Percentiles rank a stretch among this genome's conserved stretches.
Evolutionary conservation across 2,329 filamentous ascomycete species (phyloP).

Genomic region (Zymoseptoria tritici): DNA sequence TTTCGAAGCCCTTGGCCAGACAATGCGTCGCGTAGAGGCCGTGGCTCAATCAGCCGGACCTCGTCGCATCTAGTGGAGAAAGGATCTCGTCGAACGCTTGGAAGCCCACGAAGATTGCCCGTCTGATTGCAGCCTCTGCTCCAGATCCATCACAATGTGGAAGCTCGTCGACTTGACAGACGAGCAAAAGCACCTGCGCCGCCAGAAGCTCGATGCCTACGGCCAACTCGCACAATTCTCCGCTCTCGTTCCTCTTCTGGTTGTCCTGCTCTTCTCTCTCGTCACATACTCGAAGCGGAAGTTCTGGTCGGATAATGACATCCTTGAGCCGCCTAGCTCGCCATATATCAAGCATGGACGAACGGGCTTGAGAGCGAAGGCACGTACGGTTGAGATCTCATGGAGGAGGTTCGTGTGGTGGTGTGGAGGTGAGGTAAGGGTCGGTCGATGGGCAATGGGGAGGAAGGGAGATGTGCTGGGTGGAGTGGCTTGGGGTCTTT

Average conservation of each 20-base stretch:
- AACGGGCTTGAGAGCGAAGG: neutral
- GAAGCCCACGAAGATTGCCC: no score
- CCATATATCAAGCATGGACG: conserved; percentile 27
- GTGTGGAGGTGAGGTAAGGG: conserved; percentile 17
- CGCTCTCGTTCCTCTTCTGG: conserved; percentile 38
- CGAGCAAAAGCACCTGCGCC: conserved; percentile 44
- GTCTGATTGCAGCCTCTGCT: no score
- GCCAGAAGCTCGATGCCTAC: conserved; percentile 48
- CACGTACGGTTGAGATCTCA: neutral
- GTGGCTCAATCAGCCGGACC: no score
- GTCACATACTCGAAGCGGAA: conserved; percentile 25
- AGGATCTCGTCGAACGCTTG: no score
- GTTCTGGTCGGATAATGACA: neutral
- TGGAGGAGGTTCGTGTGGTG: conserved; percentile 31
- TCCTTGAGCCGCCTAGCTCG: conserved; percentile 8
- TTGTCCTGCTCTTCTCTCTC: conserved; percentile 37
- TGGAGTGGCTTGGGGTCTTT: conserved; percentile 43
- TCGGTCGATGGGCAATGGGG: conserved; percentile 35
- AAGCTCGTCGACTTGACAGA: conserved; percentile 46
- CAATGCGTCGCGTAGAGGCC: no score
- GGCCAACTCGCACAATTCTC: conserved; percentile 51
- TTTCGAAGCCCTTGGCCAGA: no score
- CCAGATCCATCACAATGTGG: conserved; percentile 30
- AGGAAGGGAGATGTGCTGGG: conserved; percentile 46
- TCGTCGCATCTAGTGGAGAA: no score